Evolutionary conservation across 2,329 filamentous ascomycete species (phyloP), one percentile per base, ranked within the genome.

Genomic region (Akanthomyces muscarius): DNA sequence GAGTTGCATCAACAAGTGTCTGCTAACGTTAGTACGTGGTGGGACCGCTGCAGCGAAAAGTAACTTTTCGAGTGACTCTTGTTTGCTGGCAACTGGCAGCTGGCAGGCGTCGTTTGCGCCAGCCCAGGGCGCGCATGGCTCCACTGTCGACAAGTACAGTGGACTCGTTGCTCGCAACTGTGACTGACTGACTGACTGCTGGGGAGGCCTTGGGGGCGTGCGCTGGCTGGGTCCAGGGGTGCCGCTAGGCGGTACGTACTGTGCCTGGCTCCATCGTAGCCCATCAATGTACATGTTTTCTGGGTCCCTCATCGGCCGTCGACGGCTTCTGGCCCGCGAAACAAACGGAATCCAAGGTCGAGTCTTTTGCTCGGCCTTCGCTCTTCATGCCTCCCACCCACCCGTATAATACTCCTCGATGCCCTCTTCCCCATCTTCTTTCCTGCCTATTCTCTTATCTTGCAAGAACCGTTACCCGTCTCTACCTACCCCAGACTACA

Each of bases 261-360:
- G 18, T 38, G 16, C 13, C 33, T 52, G 48, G 47, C 41, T 36
- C 50, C 41, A 44, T 61, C 45, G 48, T 25, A 41, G 53, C 28
- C 53, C 54, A 45, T 60, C 23, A 50, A 45, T 47, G 38, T 61
- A 61, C 58, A 53, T 45, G 58, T 54, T 61, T 53, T 44, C 18
- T 61, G 58, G 58, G 50, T 53, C 58, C 50, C 23, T 36, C 45
- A 51, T 52, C 58, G 58, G 58, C 58, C 58, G 18, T 61, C 23
- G 58, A 61, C 58, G 41, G 58, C 58, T 53, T 61, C 58, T 54
- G 50, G 50, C 48, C 58, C 58, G 50, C 58, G 58, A 41, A 61
- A 23, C 47, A 28, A 52, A 38, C 44, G 30, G 53, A 51, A 50
- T 38, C 45, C 56, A 50, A 36, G 21, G 7, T 56, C 30, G 36